phyloP scores from a whole-genome alignment of 2,329 filamentous ascomycete genomes.

The Pseudopithomyces maydicus region DNA sequence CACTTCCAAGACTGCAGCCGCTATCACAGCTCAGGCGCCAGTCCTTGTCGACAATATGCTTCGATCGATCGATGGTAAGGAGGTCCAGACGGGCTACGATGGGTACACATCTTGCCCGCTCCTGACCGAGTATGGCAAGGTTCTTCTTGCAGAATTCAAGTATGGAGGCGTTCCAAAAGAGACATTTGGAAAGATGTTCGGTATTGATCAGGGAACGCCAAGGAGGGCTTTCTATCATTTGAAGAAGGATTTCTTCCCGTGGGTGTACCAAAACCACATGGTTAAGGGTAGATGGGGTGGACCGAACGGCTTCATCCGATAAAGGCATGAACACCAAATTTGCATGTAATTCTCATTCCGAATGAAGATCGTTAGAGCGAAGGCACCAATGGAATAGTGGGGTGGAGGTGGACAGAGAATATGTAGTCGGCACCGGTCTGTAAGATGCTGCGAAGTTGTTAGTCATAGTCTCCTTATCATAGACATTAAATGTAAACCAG shows the following conservation, averaged over 20 bases:
- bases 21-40: constrained; percentile 45
- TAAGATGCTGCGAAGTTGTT: not conserved
- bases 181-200: constrained; percentile 61
- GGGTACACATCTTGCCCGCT: constrained; percentile 49
- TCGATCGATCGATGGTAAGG: constrained; percentile 30
- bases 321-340: not conserved
- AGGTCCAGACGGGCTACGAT: constrained; percentile 35
- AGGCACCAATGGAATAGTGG: no score
- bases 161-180: constrained; percentile 68
- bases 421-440: no score
- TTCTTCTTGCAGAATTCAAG: constrained; percentile 69
- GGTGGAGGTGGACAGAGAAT: no score
- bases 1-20: constrained; percentile 47
- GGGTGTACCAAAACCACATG: constrained; percentile 66
- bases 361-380: no score
- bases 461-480: not conserved
- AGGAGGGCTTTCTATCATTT: constrained; percentile 64
- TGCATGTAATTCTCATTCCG: no score
- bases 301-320: constrained; percentile 56
- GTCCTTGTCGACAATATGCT: constrained; percentile 45
- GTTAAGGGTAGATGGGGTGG: constrained; percentile 68
- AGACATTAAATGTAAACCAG: not conserved
- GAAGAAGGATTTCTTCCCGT: constrained; percentile 71
- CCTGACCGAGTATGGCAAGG: constrained; percentile 61
- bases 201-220: constrained; percentile 63